Evolutionary conservation across 2,329 filamentous ascomycete species (phyloP).

Genomic region (Nothomitra cinnamomea): DNA sequence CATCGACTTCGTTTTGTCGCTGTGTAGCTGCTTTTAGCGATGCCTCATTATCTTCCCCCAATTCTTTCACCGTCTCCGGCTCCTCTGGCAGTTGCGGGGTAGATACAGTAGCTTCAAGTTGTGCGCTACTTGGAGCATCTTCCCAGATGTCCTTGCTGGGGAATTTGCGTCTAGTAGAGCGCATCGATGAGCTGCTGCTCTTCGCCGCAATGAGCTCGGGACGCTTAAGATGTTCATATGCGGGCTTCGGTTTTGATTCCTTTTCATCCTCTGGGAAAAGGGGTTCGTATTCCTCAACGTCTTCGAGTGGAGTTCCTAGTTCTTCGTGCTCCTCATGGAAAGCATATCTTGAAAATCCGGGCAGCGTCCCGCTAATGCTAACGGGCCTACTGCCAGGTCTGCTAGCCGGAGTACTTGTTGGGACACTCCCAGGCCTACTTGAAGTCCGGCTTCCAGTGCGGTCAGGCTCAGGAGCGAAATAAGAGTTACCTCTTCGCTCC

Average conservation of each 20-base stretch:
- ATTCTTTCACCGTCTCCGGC: conserved; percentile 18
- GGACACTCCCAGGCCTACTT: background rate
- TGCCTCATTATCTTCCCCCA: conserved; percentile 32
- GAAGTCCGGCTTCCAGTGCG: background rate
- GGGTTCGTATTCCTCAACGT: conserved; percentile 89
- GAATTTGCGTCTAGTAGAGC: conserved; percentile 25
- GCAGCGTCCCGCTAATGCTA: conserved; percentile 26
- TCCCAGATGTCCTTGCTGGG: conserved; percentile 97
- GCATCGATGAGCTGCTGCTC: conserved; percentile 11
- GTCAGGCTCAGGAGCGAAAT: conserved; percentile 32
- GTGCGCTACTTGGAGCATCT: conserved; percentile 73
- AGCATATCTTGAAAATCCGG: background rate
- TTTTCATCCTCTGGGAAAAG: conserved; percentile 62
- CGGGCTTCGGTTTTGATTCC: conserved; percentile 32
- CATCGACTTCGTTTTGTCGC: conserved; percentile 16
- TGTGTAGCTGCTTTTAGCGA: conserved; percentile 21
- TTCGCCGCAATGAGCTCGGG: conserved; percentile 17
- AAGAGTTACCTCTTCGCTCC: conserved; percentile 42
- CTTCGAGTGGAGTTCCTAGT: conserved; percentile 54
- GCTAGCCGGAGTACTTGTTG: conserved; percentile 39
- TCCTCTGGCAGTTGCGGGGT: conserved; percentile 49
- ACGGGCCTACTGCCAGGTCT: conserved; percentile 46
- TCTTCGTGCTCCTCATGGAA: conserved; percentile 31
- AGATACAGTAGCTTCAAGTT: conserved; percentile 62
- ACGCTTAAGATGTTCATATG: conserved; percentile 37